Evolutionary conservation across 2,329 filamentous ascomycete genomes (phyloP).

Genomic region (Trichoderma endophyticum): DNA sequence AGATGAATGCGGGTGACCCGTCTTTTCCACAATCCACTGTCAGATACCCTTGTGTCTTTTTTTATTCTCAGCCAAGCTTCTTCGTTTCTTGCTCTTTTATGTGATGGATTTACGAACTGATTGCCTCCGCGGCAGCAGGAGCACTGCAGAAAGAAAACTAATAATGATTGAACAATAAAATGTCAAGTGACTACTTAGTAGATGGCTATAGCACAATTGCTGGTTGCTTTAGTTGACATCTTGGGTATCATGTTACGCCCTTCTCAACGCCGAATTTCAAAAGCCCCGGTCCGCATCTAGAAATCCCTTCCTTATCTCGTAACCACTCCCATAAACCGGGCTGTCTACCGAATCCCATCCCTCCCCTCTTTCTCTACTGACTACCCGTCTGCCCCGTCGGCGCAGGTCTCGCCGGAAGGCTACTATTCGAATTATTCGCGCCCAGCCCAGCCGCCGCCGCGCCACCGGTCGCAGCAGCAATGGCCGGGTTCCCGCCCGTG

Average conservation of each 20-base stretch:
- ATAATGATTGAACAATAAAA: not conserved
- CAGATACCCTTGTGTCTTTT: constrained; percentile 12
- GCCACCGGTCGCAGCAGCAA: not conserved
- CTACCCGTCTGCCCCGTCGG: not conserved
- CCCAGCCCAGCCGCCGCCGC: not conserved
- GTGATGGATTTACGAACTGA: not conserved
- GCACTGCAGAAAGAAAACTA: not conserved
- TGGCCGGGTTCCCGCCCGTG: constrained; percentile 35
- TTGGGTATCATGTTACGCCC: constrained; percentile 7
- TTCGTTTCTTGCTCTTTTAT: not conserved
- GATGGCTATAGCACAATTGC: not conserved
- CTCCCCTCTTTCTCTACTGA: not conserved
- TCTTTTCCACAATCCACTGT: constrained; percentile 18
- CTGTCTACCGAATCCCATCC: not conserved
- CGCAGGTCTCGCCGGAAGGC: constrained; percentile 8
- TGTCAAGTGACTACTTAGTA: not conserved
- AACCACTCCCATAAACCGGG: not conserved
- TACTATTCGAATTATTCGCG: not conserved
- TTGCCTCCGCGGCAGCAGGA: not conserved
- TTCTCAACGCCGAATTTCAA: constrained; percentile 7
- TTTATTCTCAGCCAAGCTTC: not conserved
- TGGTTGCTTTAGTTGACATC: not conserved
- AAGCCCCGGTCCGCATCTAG: not conserved
- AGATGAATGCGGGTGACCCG: constrained; percentile 17
- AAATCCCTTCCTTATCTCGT: not conserved